phyloP scores from a whole-genome alignment of 129 eudicot species.

The Flaveria linearis region DNA sequence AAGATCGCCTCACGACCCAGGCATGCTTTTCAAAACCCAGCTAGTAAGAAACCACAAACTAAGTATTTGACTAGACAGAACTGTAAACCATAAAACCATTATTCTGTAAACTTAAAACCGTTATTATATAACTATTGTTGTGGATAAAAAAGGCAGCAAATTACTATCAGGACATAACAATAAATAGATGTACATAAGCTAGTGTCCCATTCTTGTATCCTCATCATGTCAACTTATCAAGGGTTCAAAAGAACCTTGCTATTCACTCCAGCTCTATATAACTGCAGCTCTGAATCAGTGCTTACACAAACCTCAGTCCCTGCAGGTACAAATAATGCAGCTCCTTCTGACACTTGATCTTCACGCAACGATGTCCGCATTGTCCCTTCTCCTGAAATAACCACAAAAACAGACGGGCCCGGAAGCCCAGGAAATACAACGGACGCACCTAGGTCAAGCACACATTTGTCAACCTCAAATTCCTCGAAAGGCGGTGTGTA shows the following conservation, averaged over 20 bases:
- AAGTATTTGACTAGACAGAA: too few relatives aligned
- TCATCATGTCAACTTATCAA: slow-evolving; percentile 5
- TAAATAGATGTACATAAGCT: slow-evolving; percentile 17
- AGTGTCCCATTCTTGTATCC: too few relatives aligned
- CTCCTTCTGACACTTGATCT: slow-evolving; percentile 56
- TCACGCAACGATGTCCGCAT: slow-evolving; percentile 36
- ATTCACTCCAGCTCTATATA: slow-evolving; percentile 84
- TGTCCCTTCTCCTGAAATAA: slow-evolving; percentile 60
- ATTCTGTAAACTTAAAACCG: not conserved
- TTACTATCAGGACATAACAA: slow-evolving; percentile 18
- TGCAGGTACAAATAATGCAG: slow-evolving; percentile 71
- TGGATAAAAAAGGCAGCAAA: slow-evolving; percentile 12
- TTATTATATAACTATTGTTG: not conserved
- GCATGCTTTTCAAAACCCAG: too few relatives aligned
- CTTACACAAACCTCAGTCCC: slow-evolving; percentile 41
- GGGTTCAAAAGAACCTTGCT: slow-evolving; percentile 48
- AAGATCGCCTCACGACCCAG: too few relatives aligned
- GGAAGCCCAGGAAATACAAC: slow-evolving; percentile 55
- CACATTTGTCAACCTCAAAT: slow-evolving; percentile 80
- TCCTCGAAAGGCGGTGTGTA: slow-evolving; percentile 87
- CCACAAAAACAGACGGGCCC: slow-evolving; percentile 72
- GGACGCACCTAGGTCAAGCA: slow-evolving; percentile 44
- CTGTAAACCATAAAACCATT: slow-evolving; percentile 5
- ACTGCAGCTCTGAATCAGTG: slow-evolving; percentile 41
- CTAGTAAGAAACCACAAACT: too few relatives aligned